Evolutionary conservation across 2,329 filamentous ascomycete genomes (phyloP).

Genomic region (Periglandula ipomoeae): DNA sequence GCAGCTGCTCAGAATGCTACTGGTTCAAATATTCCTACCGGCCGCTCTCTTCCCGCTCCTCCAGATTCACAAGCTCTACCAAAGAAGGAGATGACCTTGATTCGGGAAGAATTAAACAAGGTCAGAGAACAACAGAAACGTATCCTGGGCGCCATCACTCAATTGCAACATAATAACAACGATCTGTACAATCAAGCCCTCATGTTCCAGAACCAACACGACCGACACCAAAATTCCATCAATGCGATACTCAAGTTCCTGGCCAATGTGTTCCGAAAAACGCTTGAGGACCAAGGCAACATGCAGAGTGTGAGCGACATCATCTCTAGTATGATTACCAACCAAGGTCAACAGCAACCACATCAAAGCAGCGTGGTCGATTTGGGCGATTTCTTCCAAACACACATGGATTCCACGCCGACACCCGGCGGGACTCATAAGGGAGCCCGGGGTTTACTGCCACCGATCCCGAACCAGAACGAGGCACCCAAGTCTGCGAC

Average conservation of each 20-base stretch:
- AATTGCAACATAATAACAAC: constrained; percentile 76
- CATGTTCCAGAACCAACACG: constrained; percentile 83
- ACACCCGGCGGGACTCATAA: constrained; percentile 36
- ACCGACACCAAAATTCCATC: constrained; percentile 96
- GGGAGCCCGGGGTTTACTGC: constrained; percentile 44
- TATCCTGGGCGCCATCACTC: constrained; percentile 73
- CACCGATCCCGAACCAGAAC: constrained; percentile 38
- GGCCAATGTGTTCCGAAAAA: constrained; percentile 92
- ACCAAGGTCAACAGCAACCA: constrained; percentile 34
- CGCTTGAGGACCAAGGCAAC: constrained; percentile 64
- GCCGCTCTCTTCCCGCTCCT: constrained; percentile 27
- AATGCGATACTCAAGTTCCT: constrained; percentile 97
- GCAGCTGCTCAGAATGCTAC: constrained; percentile 25
- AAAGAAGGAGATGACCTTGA: constrained; percentile 65
- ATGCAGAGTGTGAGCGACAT: constrained; percentile 75
- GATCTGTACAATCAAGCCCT: constrained; percentile 81
- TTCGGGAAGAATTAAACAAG: constrained; percentile 72
- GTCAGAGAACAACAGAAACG: constrained; percentile 79
- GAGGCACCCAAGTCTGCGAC: constrained; percentile 16
- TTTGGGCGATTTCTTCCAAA: constrained; percentile 48
- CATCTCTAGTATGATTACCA: constrained; percentile 65
- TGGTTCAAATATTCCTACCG: constrained; percentile 12
- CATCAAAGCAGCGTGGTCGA: constrained; percentile 51
- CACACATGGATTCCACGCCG: constrained; percentile 29
- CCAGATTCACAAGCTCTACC: constrained; percentile 40